Evolutionary conservation across 129 eudicot species (phyloP).

Genomic region (Logfia minima): DNA sequence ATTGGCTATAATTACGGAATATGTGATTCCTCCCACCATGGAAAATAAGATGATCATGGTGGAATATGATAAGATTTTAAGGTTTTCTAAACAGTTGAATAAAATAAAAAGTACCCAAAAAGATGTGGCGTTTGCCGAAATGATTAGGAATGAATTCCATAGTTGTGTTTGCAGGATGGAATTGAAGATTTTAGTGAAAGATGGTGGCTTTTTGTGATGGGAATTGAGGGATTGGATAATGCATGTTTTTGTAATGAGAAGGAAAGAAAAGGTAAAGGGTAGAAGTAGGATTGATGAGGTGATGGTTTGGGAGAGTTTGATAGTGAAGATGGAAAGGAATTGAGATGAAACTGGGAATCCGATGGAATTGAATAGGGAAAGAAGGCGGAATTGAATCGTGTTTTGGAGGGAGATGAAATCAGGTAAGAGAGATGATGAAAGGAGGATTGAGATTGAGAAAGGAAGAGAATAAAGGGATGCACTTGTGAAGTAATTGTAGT

Average conservation of each 20-base stretch:
- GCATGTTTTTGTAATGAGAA: slow-evolving; percentile 61
- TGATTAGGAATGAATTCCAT: slow-evolving; percentile 57
- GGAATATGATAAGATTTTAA: slow-evolving; percentile 31
- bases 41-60: slow-evolving; percentile 35
- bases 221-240: slow-evolving; percentile 43
- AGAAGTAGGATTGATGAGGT: slow-evolving; percentile 48
- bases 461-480: slow-evolving; percentile 55
- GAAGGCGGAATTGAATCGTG: slow-evolving; percentile 43
- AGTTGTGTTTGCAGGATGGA: slow-evolving; percentile 66
- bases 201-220: slow-evolving; percentile 16
- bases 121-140: slow-evolving; percentile 69
- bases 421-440: slow-evolving; percentile 44
- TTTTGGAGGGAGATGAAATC: slow-evolving; percentile 44
- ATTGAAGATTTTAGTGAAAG: slow-evolving; percentile 32
- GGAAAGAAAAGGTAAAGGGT: slow-evolving; percentile 67
- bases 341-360: slow-evolving; percentile 54
- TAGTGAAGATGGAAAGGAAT: slow-evolving; percentile 43
- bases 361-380: slow-evolving; percentile 39
- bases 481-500: slow-evolving; percentile 61
- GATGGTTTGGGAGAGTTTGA: slow-evolving; percentile 74
- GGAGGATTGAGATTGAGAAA: slow-evolving; percentile 53
- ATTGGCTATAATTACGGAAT: slow-evolving; percentile 62
- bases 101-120: slow-evolving; percentile 50
- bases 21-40: slow-evolving; percentile 42
- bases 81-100: slow-evolving; percentile 45